These are phyloP conservation scores for Stylosanthes scabra DNA, from an alignment of 331 rosid species.

Conservation along the genomic window DNA sequence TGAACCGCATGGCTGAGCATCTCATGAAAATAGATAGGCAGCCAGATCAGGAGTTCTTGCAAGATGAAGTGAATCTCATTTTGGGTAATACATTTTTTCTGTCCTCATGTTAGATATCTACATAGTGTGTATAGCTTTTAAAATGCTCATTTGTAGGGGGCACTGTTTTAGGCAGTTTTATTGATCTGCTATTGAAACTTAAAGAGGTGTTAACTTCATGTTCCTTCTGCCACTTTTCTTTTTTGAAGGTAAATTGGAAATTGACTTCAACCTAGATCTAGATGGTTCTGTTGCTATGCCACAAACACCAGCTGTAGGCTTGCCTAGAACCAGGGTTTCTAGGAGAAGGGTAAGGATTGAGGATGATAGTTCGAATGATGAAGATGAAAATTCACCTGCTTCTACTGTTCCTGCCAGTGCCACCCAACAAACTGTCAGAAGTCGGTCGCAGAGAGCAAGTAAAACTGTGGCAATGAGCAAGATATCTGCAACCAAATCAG, in stretches of 20 bases:
- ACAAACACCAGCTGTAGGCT: constrained; percentile 68
- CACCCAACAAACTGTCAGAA: constrained; percentile 37
- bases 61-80: constrained; percentile 69
- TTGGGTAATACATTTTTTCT: constrained; percentile 60
- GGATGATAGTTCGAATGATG: constrained; percentile 52
- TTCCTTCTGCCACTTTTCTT: constrained; percentile 25
- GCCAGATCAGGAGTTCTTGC: constrained; percentile 61
- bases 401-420: constrained; percentile 55
- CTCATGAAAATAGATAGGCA: constrained; percentile 58
- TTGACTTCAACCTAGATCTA: constrained; percentile 65
- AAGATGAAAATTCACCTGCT: constrained; percentile 61
- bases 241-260: constrained; percentile 63
- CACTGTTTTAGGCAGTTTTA: constrained; percentile 14
- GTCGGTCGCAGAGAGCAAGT: constrained; percentile 89
- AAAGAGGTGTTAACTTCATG: constrained; percentile 5
- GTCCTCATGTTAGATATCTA: background rate
- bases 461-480: constrained; percentile 81
- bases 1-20: constrained; percentile 73
- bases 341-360: constrained; percentile 71
- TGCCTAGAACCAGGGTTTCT: constrained; percentile 52
- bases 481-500: constrained; percentile 53
- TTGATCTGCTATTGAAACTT: background rate
- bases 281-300: constrained; percentile 48
- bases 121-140: background rate
- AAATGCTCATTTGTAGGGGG: constrained; percentile 1